Evolutionary conservation across 78 protist species (phyloP), one percentile per base, ranked within the genome.

Genomic region (Mastigamoeba balamuthi): DNA sequence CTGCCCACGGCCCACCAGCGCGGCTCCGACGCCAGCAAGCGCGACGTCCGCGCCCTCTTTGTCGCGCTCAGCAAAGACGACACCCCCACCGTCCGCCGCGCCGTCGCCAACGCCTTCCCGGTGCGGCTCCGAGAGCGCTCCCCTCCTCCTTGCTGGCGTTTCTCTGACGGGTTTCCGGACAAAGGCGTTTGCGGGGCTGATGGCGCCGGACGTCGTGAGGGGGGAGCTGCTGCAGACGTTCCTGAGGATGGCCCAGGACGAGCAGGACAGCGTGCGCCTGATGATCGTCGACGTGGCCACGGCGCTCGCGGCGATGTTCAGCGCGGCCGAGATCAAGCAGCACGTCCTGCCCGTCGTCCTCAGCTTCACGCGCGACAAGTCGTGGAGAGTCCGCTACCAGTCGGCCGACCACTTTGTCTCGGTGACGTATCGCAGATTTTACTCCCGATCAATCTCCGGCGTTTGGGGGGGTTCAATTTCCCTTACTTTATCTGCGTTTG

Each of bases 301-400:
- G 0, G 75, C 82, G 30, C 23, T 96, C 4, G 88, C 87, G 23
- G 30, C 70, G 40, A 58, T 81, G 69, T 68, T 95, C 43, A 43
- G 72, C 10, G 8, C 68, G 0, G 93, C 72, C 9, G 97, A 93
- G 66, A 77, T 82, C n/a, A 40, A 29, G 40, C 40, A 74, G 25
- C 65, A 53, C 28, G 40, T 95, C 35, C 67, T 95, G 38, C 92
- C 94, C 33, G 41, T 74, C 17, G 41, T 89, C 9, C 76, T 44
- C 44, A 40, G 74, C 71, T 36, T 86, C 73, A 63, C 81, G 17
- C 23, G 35, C 35, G 99, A 95, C 86, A 90, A 87, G 84, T 84
- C 94, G 27, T 96, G 99, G 99, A 81, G 99, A 27, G 99, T 96
- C 48, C 88, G 99, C 23, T 94, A 91, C 72, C 87, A 86, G 90